Base-by-base conservation (phyloP, 2,329 filamentous ascomycete species). In the Eutypa lata region DNA sequence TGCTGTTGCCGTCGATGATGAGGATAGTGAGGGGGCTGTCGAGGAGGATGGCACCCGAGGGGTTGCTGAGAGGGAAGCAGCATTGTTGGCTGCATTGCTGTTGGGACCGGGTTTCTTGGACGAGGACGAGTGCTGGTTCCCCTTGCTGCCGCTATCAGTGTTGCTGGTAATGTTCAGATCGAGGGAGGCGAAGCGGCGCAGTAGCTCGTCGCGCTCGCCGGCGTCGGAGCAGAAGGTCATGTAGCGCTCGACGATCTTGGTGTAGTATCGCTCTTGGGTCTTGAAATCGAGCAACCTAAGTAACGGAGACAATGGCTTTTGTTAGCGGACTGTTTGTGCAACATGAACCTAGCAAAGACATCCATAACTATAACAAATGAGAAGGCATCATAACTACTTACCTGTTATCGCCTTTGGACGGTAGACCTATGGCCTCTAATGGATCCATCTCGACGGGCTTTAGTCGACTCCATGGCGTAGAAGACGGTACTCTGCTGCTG, bases 371-470 rank as follows among this genome's bases (percentile, higher is more conserved):
- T n/a, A n/a, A n/a, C n/a, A n/a, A n/a, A n/a, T n/a, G n/a, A n/a
- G n/a, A n/a, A n/a, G n/a, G n/a, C n/a, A n/a, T n/a, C n/a, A n/a
- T n/a, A n/a, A n/a, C n/a, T 38, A 51, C 66, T 38, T 76, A 93
- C 91, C 89, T 87, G 47, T 80, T 89, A 70, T 97, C 93, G 49
- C 93, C 93, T 67, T 96, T 97, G 2, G 91, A 96, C 4, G 90
- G 90, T 59, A 96, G 79, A 2, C 93, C 92, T 60, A 95, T 88
- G 55, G 78, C 81, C 61, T 95, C 89, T 26, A 97, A 76, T 14
- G 89, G 83, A 69, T 97, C 91, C 53, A 84, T 75, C 44, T 87
- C 83, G 55, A 87, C 80, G 13, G 89, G 87, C 69, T 88, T 91
- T 58, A 95, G 75, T 57, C 89, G 80, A 54, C 81, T 83, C 84